Evolutionary conservation across 371 early-diverging fungal genomes (phyloP), one percentile per base, ranked within the genome.

Genomic region (Blastocladiella emersonii): DNA sequence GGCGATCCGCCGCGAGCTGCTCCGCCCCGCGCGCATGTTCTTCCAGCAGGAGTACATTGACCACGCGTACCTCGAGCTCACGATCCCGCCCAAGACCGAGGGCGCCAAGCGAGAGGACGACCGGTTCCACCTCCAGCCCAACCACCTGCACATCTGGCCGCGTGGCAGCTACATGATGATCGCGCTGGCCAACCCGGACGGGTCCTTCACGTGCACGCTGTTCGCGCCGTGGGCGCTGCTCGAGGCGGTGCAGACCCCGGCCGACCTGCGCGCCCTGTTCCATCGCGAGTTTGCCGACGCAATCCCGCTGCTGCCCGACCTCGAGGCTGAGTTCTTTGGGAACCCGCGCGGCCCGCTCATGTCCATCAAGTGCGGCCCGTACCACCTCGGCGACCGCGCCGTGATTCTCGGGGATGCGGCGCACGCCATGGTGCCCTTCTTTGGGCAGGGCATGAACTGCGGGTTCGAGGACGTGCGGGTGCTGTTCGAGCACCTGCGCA

Each of bases 341-440:
- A 91, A 96, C 67, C 89, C 90, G 25, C 85, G 85, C 65, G 95
- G 95, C 3, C 44, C 51, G 25, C 34, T 44, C 17, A 45, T 44
- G 69, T 15, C 49, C 55, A 6, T 43, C 25, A 63, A 85, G 85
- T 88, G 92, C 62, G 78, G 82, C 55, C 96, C 95, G 5, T 91
- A 93, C 70, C 82, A 93, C 64, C 86, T 87, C 73, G 74, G 80
- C 53, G 79, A 85, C 61, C 80, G 78, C 13, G 83, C 78, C 1
- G 77, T 96, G 21, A 86, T 95, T 41, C 68, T 98, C 43, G 98
- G 98, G 34, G 98, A 98, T 70, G 93, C 98, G 0, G 94, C 98
- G 0, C 98, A 98, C 69, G 90, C 92, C 34, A 95, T 95, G 94
- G 96, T 98, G 0, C 98, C 98, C 8, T 98, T 98, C 68, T 97